Percentiles rank a stretch among this genome's conserved stretches.
phyloP scores from a whole-genome alignment of 179 eudicot genomes.

The Silene vulgaris region DNA sequence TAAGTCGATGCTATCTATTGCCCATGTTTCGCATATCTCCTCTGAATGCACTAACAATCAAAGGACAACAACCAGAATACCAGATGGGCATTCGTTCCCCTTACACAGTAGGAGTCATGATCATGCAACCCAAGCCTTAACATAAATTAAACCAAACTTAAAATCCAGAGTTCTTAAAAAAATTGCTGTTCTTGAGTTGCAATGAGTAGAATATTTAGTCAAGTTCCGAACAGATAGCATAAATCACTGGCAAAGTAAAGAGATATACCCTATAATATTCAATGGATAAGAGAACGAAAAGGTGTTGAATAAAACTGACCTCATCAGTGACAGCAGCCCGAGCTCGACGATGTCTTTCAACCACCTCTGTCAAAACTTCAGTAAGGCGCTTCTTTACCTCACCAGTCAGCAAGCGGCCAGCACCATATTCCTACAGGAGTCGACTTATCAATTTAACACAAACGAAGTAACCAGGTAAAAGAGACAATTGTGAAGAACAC shows the following conservation, averaged over 20 bases:
- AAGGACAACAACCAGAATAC: no score
- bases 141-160: not conserved
- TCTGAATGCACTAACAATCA: no score
- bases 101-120: no score
- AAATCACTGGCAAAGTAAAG: not conserved
- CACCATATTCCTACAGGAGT: conserved; percentile 65
- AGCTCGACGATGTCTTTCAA: conserved; percentile 79
- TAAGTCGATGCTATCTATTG: no score
- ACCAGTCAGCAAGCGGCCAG: conserved; percentile 90
- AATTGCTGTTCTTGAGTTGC: not conserved
- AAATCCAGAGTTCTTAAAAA: not conserved
- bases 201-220: not conserved
- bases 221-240: not conserved
- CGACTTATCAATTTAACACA: not conserved
- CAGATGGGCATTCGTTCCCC: no score
- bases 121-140: not conserved
- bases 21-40: no score
- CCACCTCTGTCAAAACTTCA: conserved; percentile 74
- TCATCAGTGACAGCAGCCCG: conserved; percentile 91
- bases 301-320: conserved; percentile 33
- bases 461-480: not conserved
- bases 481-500: not conserved
- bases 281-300: not conserved
- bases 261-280: no score
- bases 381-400: conserved; percentile 76